These are phyloP conservation scores for Pythium dissimile DNA, from an alignment of 352 stramenopile genomes.

Conservation along the genomic window DNA sequence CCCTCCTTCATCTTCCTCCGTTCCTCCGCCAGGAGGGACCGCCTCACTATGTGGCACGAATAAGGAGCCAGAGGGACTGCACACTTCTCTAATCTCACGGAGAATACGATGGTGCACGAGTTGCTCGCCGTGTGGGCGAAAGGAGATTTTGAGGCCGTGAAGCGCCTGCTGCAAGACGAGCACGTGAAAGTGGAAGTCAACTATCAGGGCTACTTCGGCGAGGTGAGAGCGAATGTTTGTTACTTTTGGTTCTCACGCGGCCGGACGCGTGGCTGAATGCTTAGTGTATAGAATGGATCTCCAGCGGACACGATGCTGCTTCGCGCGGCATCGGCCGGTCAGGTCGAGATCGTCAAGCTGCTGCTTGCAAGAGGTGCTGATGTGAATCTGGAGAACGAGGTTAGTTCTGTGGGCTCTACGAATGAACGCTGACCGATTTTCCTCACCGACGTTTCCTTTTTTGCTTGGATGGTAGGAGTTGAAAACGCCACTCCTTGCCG, in stretches of 20 bases:
- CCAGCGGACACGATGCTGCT: conserved; percentile 1
- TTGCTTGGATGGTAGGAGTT: not conserved
- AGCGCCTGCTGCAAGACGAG: conserved; percentile 3
- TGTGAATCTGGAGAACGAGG: conserved; percentile 4
- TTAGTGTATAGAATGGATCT: too few species aligned
- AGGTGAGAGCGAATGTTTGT: too few species aligned
- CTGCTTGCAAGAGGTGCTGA: conserved; percentile 6
- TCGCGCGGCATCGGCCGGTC: not conserved
- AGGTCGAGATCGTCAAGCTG: conserved; percentile 1
- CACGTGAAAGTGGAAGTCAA: conserved; percentile 1
- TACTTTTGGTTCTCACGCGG: too few species aligned
- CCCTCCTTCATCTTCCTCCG: too few species aligned
- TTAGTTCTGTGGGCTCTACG: not conserved
- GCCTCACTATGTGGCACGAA: too few species aligned
- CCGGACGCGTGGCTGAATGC: too few species aligned
- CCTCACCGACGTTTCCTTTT: not conserved
- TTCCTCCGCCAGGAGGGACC: too few species aligned
- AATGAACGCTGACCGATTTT: not conserved
- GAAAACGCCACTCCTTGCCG: conserved; percentile 2
- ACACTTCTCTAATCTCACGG: too few species aligned
- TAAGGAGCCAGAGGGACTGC: too few species aligned
- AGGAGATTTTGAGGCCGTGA: not conserved
- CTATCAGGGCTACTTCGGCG: conserved; percentile 4
- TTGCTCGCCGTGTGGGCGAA: not conserved
- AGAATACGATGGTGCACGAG: conserved; percentile 1